Conservation (phyloP, 2,329 filamentous ascomycete genomes). For the Parastagonospora avenae region DNA sequence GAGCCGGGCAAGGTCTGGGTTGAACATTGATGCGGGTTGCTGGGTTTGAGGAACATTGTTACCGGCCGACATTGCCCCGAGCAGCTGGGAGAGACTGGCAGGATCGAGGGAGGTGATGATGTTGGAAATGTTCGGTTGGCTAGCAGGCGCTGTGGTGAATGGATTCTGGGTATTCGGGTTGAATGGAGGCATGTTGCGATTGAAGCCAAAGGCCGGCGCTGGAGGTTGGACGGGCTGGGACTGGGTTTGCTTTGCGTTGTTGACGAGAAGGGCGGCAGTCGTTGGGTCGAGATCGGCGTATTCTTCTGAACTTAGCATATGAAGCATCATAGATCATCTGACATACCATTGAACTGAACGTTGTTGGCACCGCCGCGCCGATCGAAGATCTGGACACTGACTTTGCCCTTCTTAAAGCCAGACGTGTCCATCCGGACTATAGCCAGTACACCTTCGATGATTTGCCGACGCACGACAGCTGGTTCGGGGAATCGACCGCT, state of each 20-base stretch:
- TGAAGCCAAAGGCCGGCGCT: conserved; percentile 33
- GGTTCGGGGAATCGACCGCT: conserved; percentile 77
- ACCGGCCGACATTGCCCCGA: conserved; percentile 60
- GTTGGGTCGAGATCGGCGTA: conserved; percentile 81
- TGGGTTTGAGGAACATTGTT: conserved; percentile 46
- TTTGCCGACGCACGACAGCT: conserved; percentile 81
- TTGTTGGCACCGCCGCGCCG: conserved; percentile 74
- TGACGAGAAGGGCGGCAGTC: conserved; percentile 80
- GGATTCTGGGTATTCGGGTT: conserved; percentile 44
- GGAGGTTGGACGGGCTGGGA: conserved; percentile 39
- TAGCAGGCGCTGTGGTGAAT: conserved; percentile 38
- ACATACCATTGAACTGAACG: conserved; percentile 74
- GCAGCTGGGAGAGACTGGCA: conserved; percentile 70
- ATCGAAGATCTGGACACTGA: conserved; percentile 85
- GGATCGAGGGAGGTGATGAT: conserved; percentile 72
- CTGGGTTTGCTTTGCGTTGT: conserved; percentile 67
- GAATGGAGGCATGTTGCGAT: conserved; percentile 36
- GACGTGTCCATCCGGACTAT: conserved; percentile 76
- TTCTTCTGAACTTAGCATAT: conserved; percentile 54
- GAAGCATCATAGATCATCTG: neutral
- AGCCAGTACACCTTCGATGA: conserved; percentile 85
- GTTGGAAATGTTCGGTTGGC: conserved; percentile 61
- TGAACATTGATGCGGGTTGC: conserved; percentile 43
- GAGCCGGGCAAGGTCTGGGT: conserved; percentile 46
- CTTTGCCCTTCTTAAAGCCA: conserved; percentile 72